Base-by-base conservation (phyloP, 164 flowering plant genomes). In the Vitis vinifera region DNA sequence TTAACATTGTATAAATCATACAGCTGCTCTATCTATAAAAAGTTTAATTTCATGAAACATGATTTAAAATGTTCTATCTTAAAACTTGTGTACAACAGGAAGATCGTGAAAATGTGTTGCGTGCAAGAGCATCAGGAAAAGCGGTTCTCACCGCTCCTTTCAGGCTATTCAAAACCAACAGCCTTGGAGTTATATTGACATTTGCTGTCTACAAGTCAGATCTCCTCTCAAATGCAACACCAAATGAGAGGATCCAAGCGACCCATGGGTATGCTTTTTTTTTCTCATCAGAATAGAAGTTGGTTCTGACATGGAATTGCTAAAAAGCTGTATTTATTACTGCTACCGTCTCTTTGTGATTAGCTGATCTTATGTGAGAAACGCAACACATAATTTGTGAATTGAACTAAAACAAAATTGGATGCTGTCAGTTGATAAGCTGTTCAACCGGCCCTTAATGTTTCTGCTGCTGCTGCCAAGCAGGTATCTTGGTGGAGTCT, bases 101-200 rank as follows among this genome's bases (percentile, higher is more conserved):
- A 78, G 99, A 95, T 68, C 90, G 97, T 50, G 92, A 91, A 37
- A 95, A 95, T 75, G 83, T 95, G 17, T 78, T 95, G 73, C 88
- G 97, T 16, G 98, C 98, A 55, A 87, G 99, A 77, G 88, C 72
- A 66, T 90, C 91, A 0, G 99, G 97, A 67, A 95, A 88, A 66
- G 99, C 97, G 13, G 99, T 93, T 57, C 88, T 95, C 55, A 95
- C 95, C 67, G 92, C 97, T 68, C 98, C 98, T 65, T 93, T 95
- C 71, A 81, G 79, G 76, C 82, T 95, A 48, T 66, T 95, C 19
- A 95, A 95, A 78, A 79, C 98, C 31, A 89, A 91, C 14, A 86
- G 91, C 19, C 91, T 95, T 30, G 98, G 99, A 19, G 97, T 95
- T 23, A 90, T 95, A 66, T 77, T 93, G 65, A 95, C 98, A 44